These are phyloP conservation scores for Geoglossum glabrum DNA, from an alignment of 495 filamentous ascomycete genomes.

Conservation along the genomic window DNA sequence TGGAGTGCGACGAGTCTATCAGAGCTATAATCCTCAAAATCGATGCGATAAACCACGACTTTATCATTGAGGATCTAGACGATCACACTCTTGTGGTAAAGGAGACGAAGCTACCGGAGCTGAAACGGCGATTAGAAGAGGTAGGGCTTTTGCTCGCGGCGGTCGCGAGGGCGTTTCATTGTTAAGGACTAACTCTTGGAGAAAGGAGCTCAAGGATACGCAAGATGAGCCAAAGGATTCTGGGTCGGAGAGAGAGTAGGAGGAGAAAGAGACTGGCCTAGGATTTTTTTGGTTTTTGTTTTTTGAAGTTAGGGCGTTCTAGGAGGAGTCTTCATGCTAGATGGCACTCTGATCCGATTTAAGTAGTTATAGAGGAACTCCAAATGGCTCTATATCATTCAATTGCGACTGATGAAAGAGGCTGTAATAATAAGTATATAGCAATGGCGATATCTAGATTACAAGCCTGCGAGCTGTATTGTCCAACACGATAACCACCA, in stretches of 20 bases:
- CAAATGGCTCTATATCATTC: too few species aligned
- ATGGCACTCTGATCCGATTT: too few species aligned
- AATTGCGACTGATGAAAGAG: too few species aligned
- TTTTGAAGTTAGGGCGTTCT: too few species aligned
- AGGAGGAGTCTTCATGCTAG: too few species aligned
- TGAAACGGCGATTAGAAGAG: conserved; percentile 42
- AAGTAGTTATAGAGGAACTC: too few species aligned
- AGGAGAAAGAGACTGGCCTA: not conserved
- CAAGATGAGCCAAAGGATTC: conserved; percentile 6
- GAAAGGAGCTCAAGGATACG: conserved; percentile 4
- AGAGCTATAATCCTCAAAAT: conserved; percentile 59
- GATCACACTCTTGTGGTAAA: conserved; percentile 28
- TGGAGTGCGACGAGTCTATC: conserved; percentile 33
- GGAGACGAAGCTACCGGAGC: conserved; percentile 35
- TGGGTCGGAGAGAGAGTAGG: conserved; percentile 1
- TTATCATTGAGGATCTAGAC: conserved; percentile 40
- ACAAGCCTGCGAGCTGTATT: too few species aligned
- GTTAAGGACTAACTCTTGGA: too few species aligned
- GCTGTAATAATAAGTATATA: too few species aligned
- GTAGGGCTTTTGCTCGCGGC: conserved; percentile 18
- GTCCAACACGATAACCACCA: too few species aligned
- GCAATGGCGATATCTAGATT: too few species aligned
- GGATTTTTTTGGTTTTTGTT: not conserved
- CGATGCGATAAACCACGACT: conserved; percentile 44
- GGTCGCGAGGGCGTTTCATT: too few species aligned